Conservation (phyloP, 768 basidiomycete species). For the Trametes elegans region DNA sequence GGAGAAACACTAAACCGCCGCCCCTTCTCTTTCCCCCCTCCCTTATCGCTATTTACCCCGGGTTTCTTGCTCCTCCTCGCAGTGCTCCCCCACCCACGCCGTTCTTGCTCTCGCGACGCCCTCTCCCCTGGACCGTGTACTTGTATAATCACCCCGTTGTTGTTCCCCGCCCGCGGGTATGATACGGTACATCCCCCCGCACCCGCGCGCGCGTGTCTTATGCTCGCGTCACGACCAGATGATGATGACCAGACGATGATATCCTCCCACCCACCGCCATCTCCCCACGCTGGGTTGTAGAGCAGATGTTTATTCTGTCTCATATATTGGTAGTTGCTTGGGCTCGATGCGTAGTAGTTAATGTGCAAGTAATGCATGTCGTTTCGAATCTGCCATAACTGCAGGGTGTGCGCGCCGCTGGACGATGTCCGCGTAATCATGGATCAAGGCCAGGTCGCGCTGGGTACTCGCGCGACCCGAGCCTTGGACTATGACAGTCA, state of each 20-base stretch:
- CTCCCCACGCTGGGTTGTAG: slow-evolving; percentile 4
- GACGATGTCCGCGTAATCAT: background rate
- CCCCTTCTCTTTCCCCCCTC: background rate
- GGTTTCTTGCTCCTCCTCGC: background rate
- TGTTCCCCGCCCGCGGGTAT: background rate
- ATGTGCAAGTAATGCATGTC: slow-evolving; percentile 13
- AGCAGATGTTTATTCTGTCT: slow-evolving; percentile 5
- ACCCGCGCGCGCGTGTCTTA: background rate
- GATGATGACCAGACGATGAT: slow-evolving; percentile 14
- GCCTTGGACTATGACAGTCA: background rate
- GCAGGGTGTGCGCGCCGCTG: no score
- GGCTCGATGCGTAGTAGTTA: slow-evolving; percentile 6
- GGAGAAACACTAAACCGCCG: slow-evolving; percentile 6
- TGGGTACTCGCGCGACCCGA: no score
- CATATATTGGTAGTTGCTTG: slow-evolving; percentile 13
- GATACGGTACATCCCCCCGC: background rate
- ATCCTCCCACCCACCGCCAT: background rate
- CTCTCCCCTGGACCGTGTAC: background rate
- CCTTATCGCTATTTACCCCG: background rate
- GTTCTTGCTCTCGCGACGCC: background rate
- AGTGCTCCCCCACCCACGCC: background rate
- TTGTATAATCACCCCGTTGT: background rate
- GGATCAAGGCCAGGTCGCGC: no score
- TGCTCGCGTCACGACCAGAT: slow-evolving; percentile 4
- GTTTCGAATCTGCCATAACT: background rate